Evolutionary conservation across 495 filamentous ascomycete genomes (phyloP).

Genomic region (Aspergillus diversus): DNA sequence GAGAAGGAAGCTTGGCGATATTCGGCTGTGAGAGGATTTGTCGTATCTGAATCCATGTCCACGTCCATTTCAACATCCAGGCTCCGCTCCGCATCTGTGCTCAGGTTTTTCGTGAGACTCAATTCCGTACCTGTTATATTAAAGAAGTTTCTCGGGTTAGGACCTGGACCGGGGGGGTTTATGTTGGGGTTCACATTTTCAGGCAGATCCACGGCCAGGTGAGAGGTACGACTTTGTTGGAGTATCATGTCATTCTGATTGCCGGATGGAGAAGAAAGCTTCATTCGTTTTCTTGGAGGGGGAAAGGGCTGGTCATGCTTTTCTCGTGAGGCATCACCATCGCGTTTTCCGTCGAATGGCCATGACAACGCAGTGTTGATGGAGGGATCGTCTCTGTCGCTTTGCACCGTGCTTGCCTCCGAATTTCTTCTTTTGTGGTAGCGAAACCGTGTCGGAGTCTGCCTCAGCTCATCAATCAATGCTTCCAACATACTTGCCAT

Average conservation of each 20-base stretch:
- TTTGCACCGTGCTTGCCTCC: neutral
- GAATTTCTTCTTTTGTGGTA: slow-evolving; percentile 1
- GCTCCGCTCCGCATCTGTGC: neutral
- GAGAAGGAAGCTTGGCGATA: neutral
- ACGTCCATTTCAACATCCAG: slow-evolving; percentile 1
- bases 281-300: slow-evolving; percentile 1
- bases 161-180: neutral
- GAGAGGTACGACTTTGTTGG: neutral
- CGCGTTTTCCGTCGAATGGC: neutral
- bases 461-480: neutral
- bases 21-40: neutral
- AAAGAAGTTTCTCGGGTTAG: neutral
- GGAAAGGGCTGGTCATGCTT: neutral
- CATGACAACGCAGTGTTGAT: neutral
- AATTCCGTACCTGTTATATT: neutral
- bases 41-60: neutral
- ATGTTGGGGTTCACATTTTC: neutral
- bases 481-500: neutral
- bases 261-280: neutral
- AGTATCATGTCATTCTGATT: neutral
- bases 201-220: neutral
- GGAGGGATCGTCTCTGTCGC: neutral
- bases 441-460: neutral
- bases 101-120: neutral
- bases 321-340: neutral